Evolutionary conservation across 2,329 filamentous ascomycete species (phyloP).

Genomic region (Rachicladosporium sp.): DNA sequence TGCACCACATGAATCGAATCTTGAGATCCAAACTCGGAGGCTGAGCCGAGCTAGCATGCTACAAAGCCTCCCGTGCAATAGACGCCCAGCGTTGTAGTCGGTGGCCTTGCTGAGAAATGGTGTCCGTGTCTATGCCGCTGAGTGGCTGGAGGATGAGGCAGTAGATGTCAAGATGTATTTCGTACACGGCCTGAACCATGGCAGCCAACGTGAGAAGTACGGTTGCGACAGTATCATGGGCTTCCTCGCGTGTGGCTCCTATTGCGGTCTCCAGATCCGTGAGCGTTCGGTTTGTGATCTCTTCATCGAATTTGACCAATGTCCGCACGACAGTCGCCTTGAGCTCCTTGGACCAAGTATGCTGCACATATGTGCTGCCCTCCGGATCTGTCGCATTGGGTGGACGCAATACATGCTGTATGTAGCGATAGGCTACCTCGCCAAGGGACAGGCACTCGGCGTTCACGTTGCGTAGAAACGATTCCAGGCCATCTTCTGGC

Average conservation of each 20-base stretch:
- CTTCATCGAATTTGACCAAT: constrained; percentile 42
- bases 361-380: constrained; percentile 37
- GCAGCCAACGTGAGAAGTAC: constrained; percentile 30
- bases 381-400: background rate
- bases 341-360: constrained; percentile 42
- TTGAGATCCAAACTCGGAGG: constrained; percentile 29
- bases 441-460: constrained; percentile 34
- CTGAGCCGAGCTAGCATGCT: constrained; percentile 15
- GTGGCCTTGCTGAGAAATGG: constrained; percentile 43
- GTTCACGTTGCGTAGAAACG: constrained; percentile 37
- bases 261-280: constrained; percentile 3
- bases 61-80: constrained; percentile 43
- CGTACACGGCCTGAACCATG: constrained; percentile 47
- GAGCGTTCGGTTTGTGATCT: constrained; percentile 28
- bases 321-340: constrained; percentile 43
- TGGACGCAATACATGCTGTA: constrained; percentile 1
- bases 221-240: background rate
- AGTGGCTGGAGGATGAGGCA: constrained; percentile 49
- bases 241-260: background rate
- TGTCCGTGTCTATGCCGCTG: constrained; percentile 41
- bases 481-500: constrained; percentile 22
- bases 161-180: constrained; percentile 56
- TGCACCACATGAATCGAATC: constrained; percentile 55
- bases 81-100: constrained; percentile 49
- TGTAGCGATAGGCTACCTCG: constrained; percentile 32